Conservation (phyloP, 2,329 filamentous ascomycete genomes). For the Trichoderma lentiforme region DNA sequence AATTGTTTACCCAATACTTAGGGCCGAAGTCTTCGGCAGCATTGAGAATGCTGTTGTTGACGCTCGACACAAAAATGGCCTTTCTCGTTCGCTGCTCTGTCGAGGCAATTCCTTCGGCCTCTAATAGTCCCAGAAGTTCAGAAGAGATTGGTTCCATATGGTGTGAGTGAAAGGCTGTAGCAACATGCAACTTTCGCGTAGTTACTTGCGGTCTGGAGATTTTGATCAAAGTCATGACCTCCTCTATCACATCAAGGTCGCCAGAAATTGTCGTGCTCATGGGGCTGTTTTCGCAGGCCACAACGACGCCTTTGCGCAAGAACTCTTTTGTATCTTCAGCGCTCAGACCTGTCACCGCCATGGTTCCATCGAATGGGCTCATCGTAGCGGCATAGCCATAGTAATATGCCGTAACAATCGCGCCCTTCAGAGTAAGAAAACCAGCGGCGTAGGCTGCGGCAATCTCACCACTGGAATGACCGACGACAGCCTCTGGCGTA, state of each 20-base stretch:
- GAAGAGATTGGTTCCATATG: constrained; percentile 29
- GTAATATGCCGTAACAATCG: constrained; percentile 31
- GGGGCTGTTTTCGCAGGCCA: constrained; percentile 36
- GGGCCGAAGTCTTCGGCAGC: not conserved
- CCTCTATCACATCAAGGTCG: constrained; percentile 27
- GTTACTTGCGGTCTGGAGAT: constrained; percentile 18
- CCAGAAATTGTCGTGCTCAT: constrained; percentile 34
- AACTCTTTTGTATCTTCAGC: not conserved
- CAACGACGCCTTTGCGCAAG: constrained; percentile 19
- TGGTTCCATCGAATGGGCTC: constrained; percentile 22
- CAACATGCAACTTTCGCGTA: constrained; percentile 20
- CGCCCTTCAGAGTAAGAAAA: constrained; percentile 22
- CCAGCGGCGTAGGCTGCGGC: constrained; percentile 32
- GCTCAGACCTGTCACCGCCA: constrained; percentile 31
- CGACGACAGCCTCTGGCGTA: constrained; percentile 28
- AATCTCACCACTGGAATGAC: constrained; percentile 39
- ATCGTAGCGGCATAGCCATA: constrained; percentile 26
- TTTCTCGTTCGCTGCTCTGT: not conserved
- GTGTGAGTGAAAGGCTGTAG: constrained; percentile 29
- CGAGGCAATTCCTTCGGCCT: not conserved
- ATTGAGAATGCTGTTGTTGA: not conserved
- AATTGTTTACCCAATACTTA: constrained; percentile 28
- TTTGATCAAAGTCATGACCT: constrained; percentile 12
- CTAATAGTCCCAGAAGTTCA: not conserved
- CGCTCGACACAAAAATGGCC: constrained; percentile 1